Evolutionary conservation across 495 filamentous ascomycete genomes (phyloP), one percentile per base, ranked within the genome.

Genomic region (Xylaria venustula): DNA sequence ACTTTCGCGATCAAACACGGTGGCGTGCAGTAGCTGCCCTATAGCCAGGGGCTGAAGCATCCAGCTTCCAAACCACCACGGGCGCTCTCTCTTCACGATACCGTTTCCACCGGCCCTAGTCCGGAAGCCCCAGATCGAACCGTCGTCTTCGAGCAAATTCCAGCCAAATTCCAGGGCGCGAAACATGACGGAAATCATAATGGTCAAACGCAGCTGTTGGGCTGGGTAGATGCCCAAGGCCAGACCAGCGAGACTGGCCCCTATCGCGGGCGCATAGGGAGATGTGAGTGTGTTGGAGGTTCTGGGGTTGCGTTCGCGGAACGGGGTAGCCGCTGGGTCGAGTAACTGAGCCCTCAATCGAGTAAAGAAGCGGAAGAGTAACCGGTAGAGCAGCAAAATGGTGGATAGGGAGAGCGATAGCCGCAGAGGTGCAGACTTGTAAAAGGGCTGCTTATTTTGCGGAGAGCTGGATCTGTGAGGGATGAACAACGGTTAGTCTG

Each of bases 21-120:
- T 90, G 2, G 93, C 88, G 73, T 97, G 91, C 53, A 97, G 78
- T 52, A 98, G 79, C 76, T 98, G 94, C 32, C 92, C 94, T 68
- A 86, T 90, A 12, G 92, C 87, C n/a, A 95, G 68, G 0, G 94
- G 94, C 82, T 97, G 93, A 67, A 98, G 76, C 81, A 98, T 79
- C 93, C 93, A 98, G 70, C 91, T 96, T 22, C 93, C 94, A 80
- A 92, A 93, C 94, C 94, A 98, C 85, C 83, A 83, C 7, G 92
- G 89, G 61, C 83, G 78, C 54, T 73, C 67, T 58, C 74, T 68
- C 60, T 72, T 70, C 60, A 70, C 64, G 22, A 70, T 56, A 9
- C 67, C 72, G 64, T 77, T 77, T 34, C 73, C 76, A 11, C 61
- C 57, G 60, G 63, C 32, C 65, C 76, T 65, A 51, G 46, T 62